Base-by-base conservation (phyloP, 2,329 filamentous ascomycete genomes). In the Samsoniella hepiali region DNA sequence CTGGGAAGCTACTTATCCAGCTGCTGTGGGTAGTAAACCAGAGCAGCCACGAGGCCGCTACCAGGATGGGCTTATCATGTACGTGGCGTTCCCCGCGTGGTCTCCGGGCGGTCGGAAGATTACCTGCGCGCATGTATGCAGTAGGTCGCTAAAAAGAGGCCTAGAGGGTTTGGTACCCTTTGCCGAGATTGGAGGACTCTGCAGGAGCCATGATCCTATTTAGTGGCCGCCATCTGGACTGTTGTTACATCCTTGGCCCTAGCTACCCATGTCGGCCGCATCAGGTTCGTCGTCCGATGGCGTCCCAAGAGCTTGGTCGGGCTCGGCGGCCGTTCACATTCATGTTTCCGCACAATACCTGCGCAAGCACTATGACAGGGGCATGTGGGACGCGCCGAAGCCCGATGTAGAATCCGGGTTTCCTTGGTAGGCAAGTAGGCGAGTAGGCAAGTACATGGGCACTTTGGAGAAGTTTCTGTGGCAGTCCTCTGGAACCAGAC, bases 61-160 rank as follows among this genome's bases (percentile, higher is more conserved):
- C 34, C 47, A 31, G 9, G 34, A n/a, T 13, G n/a, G 42, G 45
- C 45, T 34, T 36, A n/a, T 61, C 49, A 31, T 44, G 36, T 53
- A 44, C 38, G 58, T 61, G 58, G 58, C 58, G 58, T 45, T 8
- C 13, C 34, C 57, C 45, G 45, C 45, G 57, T 59, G 45, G 45
- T 51, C 32, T 40, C 17, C 22, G 36, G 34, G 22, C 13, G 17
- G 4, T 42, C 6, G n/a, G 32, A 38, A 29, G 13, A 58, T 36
- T 47, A 9, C 22, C 27, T 15, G 3, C 15, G 22, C 22, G 22
- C 22, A 22, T 40, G 36, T 4, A 60, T 51, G 58, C 53, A 53
- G 44, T 47, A 32, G 47, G 6, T 40, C 44, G 32, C n/a, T n/a
- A 3, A 10, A 29, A 56, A n/a, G 10, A 32, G 17, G 9, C 17